Conservation (phyloP, 176 grass and related monocot genomes). For the Paspalum notatum region DNA sequence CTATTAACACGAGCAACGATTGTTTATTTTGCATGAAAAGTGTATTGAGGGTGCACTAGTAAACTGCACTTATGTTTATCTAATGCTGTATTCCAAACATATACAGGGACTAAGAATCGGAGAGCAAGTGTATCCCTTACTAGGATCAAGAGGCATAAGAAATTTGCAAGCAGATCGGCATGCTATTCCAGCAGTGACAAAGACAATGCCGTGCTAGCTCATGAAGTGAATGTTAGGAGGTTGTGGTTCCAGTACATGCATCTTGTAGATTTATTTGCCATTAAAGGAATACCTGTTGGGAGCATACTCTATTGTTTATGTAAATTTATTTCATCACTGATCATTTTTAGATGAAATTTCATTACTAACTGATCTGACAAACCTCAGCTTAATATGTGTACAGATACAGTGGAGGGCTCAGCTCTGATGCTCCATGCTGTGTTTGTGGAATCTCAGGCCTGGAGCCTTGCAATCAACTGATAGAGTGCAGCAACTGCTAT, state of each 20-base stretch:
- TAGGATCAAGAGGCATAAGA: slow-evolving; percentile 35
- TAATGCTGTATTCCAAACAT: slow-evolving; percentile 30
- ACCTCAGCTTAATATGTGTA: slow-evolving; percentile 38
- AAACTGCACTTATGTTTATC: slow-evolving; percentile 33
- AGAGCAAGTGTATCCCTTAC: slow-evolving; percentile 34
- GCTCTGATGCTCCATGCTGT: slow-evolving; percentile 75
- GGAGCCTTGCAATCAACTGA: slow-evolving; percentile 74
- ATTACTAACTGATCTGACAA: slow-evolving; percentile 20
- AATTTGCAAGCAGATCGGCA: slow-evolving; percentile 37
- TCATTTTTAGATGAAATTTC: too few species aligned
- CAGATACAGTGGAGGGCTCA: slow-evolving; percentile 49
- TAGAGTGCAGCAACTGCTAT: slow-evolving; percentile 77
- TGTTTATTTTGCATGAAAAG: slow-evolving; percentile 7
- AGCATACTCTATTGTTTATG: slow-evolving; percentile 10
- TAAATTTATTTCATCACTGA: slow-evolving; percentile 27
- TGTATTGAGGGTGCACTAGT: slow-evolving; percentile 19
- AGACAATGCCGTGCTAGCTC: slow-evolving; percentile 35
- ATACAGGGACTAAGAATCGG: slow-evolving; percentile 48
- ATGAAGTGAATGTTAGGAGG: slow-evolving; percentile 51
- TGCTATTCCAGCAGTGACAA: slow-evolving; percentile 30
- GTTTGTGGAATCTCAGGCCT: slow-evolving; percentile 80
- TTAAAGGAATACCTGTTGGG: background rate
- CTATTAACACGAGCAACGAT: background rate
- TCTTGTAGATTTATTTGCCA: slow-evolving; percentile 16
- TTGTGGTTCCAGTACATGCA: slow-evolving; percentile 37